Percentiles rank a stretch among this genome's conserved stretches.
Conservation (phyloP, 2,329 filamentous ascomycete species). For the Ophidiomyces ophidiicola region DNA sequence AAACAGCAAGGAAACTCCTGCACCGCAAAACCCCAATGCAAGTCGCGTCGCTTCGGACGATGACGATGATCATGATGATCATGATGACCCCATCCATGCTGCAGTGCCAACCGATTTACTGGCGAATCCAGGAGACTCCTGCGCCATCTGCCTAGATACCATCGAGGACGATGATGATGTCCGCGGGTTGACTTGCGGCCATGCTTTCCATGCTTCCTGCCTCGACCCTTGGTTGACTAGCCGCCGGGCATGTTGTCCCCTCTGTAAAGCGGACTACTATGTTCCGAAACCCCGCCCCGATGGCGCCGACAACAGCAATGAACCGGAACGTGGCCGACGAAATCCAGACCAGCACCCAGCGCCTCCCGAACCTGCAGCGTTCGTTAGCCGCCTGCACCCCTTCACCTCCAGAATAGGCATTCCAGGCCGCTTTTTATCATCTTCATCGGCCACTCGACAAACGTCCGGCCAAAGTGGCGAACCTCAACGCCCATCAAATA, state of each 20-base stretch:
- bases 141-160: constrained; percentile 89
- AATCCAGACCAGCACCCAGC: constrained; percentile 19
- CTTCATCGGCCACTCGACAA: constrained; percentile 20
- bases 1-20: background rate
- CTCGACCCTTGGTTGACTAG: constrained; percentile 95
- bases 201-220: constrained; percentile 92
- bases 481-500: constrained; percentile 6
- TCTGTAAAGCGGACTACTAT: constrained; percentile 98
- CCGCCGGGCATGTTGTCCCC: constrained; percentile 83
- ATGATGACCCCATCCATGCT: constrained; percentile 65
- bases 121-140: constrained; percentile 74
- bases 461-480: constrained; percentile 18
- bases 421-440: constrained; percentile 27
- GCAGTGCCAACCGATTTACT: constrained; percentile 71
- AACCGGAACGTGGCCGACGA: constrained; percentile 12
- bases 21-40: background rate
- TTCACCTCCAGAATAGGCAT: constrained; percentile 27
- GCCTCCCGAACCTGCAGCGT: constrained; percentile 26
- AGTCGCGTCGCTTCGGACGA: constrained; percentile 16
- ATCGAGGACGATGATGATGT: constrained; percentile 94
- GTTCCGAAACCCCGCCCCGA: constrained; percentile 75
- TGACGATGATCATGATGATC: constrained; percentile 50
- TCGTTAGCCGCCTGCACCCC: constrained; percentile 24
- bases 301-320: constrained; percentile 20
- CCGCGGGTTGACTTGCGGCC: constrained; percentile 86